A percentile compares a stretch with the other conserved stretches of the same genome.
Evolutionary conservation across 768 basidiomycete species (phyloP).

Genomic region (Terana coerulea): DNA sequence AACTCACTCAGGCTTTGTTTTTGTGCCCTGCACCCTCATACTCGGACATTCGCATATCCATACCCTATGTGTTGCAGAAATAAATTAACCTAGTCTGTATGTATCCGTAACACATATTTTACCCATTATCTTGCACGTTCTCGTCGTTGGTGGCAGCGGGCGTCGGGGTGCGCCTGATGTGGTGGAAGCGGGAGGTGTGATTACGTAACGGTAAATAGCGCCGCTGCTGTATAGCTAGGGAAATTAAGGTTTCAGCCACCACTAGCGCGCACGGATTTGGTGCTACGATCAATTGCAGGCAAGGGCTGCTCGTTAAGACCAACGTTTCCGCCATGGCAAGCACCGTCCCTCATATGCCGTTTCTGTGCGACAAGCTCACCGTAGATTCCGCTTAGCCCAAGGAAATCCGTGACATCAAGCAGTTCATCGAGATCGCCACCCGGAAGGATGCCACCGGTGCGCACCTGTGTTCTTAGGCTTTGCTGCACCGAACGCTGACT

Average conservation of each 20-base stretch:
- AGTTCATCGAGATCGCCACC: slow-evolving; percentile 95
- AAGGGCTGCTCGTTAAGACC: slow-evolving; percentile 17
- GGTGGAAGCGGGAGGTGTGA: too few species aligned
- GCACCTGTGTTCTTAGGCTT: slow-evolving; percentile 35
- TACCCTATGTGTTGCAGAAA: background rate
- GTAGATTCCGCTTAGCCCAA: slow-evolving; percentile 63
- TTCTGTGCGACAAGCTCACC: background rate
- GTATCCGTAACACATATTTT: background rate
- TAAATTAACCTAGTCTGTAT: background rate
- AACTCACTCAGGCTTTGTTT: background rate
- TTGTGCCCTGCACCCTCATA: background rate
- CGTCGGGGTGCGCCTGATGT: too few species aligned
- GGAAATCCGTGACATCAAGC: slow-evolving; percentile 97
- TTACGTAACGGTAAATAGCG: background rate
- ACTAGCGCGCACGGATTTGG: background rate
- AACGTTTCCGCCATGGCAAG: slow-evolving; percentile 16
- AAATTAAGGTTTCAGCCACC: slow-evolving; percentile 17
- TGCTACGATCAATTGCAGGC: slow-evolving; percentile 10
- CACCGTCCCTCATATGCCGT: background rate
- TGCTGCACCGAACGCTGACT: slow-evolving; percentile 4
- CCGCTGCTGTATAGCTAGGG: background rate
- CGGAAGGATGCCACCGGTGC: slow-evolving; percentile 95
- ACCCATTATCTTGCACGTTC: too few species aligned
- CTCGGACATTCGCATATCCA: background rate
- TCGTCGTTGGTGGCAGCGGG: too few species aligned